These are phyloP conservation scores for Aspergillus ellipticus DNA, from an alignment of 495 filamentous ascomycete genomes.

Conservation along the genomic window DNA sequence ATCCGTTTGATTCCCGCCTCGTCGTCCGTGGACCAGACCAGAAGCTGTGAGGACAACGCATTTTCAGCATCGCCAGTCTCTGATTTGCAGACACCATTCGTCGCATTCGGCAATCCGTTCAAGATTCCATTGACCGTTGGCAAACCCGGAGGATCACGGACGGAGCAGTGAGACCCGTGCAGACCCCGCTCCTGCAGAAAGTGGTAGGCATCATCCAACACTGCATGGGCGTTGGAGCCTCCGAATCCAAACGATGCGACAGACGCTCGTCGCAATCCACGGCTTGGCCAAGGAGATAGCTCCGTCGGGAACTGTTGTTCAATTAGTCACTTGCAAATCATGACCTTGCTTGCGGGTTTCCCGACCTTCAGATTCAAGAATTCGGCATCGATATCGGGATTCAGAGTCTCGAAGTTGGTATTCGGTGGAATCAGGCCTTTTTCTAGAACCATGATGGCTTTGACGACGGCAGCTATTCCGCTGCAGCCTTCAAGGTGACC, in stretches of 20 bases:
- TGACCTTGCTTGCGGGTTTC: too few species aligned
- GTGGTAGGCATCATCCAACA: constrained; percentile 20
- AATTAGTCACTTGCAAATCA: constrained; percentile 1
- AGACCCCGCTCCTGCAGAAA: not conserved
- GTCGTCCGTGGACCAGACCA: not conserved
- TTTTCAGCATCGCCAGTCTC: too few species aligned
- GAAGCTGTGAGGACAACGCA: not conserved
- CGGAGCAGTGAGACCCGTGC: not conserved
- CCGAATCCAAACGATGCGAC: constrained; percentile 32
- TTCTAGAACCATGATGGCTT: constrained; percentile 29
- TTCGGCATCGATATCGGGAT: constrained; percentile 23
- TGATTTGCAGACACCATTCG: too few species aligned
- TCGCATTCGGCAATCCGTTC: too few species aligned
- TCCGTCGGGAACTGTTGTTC: not conserved
- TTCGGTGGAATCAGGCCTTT: constrained; percentile 29
- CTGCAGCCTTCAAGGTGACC: constrained; percentile 34
- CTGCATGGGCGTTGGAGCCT: constrained; percentile 29
- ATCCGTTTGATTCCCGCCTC: not conserved
- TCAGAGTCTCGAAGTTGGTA: constrained; percentile 25
- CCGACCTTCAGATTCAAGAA: constrained; percentile 28
- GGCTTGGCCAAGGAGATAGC: constrained; percentile 12
- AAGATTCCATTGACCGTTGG: too few species aligned
- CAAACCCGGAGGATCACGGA: not conserved
- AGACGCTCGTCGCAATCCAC: constrained; percentile 8
- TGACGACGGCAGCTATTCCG: constrained; percentile 34